Evolutionary conservation across 2,329 filamentous ascomycete species (phyloP).

Genomic region (Epichloe amarillans): DNA sequence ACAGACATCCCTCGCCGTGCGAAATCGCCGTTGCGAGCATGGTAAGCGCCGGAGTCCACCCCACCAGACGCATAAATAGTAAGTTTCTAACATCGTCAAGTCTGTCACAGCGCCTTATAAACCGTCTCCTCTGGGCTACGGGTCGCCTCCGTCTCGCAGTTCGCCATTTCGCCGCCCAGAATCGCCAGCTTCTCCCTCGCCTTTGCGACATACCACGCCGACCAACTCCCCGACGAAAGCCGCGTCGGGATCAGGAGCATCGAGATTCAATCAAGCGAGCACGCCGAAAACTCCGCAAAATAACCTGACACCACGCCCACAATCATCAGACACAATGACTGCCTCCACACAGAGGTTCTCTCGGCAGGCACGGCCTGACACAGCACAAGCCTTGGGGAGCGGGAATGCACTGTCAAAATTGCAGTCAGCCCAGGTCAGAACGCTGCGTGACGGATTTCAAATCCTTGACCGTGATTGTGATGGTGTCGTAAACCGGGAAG

Average conservation of each 20-base stretch:
- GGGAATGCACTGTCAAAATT: slow-evolving; percentile 55
- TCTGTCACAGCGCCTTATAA: slow-evolving; percentile 48
- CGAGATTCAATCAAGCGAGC: slow-evolving; percentile 26
- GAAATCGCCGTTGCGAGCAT: slow-evolving; percentile 13
- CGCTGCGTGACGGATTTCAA: slow-evolving; percentile 84
- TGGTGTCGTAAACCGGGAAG: slow-evolving; percentile 66
- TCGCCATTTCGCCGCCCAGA: slow-evolving; percentile 52
- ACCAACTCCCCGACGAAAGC: slow-evolving; percentile 45
- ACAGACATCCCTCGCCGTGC: slow-evolving; percentile 3
- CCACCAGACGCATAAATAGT: slow-evolving; percentile 11
- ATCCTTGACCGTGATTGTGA: slow-evolving; percentile 85
- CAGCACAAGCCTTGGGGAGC: slow-evolving; percentile 24
- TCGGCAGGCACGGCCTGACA: slow-evolving; percentile 15
- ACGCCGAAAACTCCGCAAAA: slow-evolving; percentile 25
- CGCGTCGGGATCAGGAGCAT: slow-evolving; percentile 12
- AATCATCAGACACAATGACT: slow-evolving; percentile 19
- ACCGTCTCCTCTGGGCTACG: slow-evolving; percentile 58
- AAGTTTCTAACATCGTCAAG: slow-evolving; percentile 24
- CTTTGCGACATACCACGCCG: slow-evolving; percentile 51
- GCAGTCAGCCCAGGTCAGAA: slow-evolving; percentile 69
- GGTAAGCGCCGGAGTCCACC: slow-evolving; percentile 14
- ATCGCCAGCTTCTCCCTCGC: slow-evolving; percentile 51
- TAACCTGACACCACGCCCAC: slow-evolving; percentile 24
- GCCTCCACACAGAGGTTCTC: slow-evolving; percentile 23
- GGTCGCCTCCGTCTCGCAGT: slow-evolving; percentile 45